Percentiles rank a stretch among this genome's conserved stretches.
These are phyloP conservation scores for Aspergillus carbonarius DNA, from an alignment of 2,329 filamentous ascomycete genomes.

Conservation along the genomic window DNA sequence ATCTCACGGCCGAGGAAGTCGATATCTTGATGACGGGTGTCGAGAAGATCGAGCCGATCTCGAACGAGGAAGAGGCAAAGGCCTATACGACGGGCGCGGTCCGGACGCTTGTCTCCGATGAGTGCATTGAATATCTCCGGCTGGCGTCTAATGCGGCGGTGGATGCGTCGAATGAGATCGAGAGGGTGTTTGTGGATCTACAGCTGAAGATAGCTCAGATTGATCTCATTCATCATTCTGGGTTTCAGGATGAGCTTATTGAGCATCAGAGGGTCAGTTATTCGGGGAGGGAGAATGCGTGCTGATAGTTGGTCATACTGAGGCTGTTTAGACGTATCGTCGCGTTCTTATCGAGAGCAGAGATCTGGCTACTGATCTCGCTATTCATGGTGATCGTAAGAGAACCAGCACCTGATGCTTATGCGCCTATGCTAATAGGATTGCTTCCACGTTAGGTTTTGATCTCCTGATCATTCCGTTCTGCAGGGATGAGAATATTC, in stretches of 20 bases:
- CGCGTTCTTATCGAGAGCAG: not conserved
- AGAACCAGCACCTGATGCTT: too few species aligned
- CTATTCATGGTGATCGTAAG: not conserved
- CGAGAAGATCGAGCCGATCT: not conserved
- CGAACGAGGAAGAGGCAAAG: not conserved
- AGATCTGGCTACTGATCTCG: not conserved
- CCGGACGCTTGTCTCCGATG: not conserved
- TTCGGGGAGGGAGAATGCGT: too few species aligned
- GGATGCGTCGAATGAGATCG: not conserved
- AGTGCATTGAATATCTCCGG: not conserved
- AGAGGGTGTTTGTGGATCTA: not conserved
- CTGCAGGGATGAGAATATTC: not conserved
- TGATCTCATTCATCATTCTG: not conserved
- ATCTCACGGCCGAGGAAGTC: not conserved
- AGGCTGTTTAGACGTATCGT: not conserved
- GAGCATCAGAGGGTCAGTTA: not conserved
- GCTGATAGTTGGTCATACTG: not conserved
- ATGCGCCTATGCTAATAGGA: not conserved
- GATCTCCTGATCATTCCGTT: not conserved
- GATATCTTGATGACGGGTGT: not conserved
- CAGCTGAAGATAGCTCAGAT: constrained; percentile 1
- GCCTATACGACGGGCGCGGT: not conserved
- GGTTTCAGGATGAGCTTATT: not conserved
- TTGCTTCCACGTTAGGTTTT: not conserved
- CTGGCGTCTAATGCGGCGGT: not conserved